Percentiles rank a stretch among this genome's conserved stretches.
Evolutionary conservation across 306 rosid species (phyloP).

Genomic region (Castanospermum australe): DNA sequence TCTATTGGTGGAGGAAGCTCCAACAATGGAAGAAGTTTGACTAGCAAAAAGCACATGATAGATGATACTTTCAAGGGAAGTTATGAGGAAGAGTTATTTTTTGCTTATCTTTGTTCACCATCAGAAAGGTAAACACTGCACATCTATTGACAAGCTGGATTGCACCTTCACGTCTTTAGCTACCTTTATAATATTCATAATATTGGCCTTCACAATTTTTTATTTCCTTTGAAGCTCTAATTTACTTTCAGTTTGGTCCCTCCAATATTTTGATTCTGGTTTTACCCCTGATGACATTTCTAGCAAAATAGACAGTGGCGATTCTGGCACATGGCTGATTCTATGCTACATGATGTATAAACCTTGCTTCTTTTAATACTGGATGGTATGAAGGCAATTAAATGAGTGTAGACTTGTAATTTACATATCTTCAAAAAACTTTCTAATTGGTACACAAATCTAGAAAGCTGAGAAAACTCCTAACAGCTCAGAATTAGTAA

Average conservation of each 20-base stretch:
- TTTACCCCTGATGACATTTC: no score
- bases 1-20: background rate
- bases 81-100: slow-evolving; percentile 20
- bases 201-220: background rate
- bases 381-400: background rate
- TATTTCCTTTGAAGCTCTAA: background rate
- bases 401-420: background rate
- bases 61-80: background rate
- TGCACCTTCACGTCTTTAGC: background rate
- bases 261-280: no score
- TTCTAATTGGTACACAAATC: background rate
- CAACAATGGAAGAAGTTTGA: slow-evolving; percentile 17
- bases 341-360: background rate
- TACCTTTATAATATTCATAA: background rate
- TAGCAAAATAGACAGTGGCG: no score
- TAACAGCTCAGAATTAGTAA: background rate
- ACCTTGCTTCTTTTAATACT: background rate
- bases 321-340: background rate
- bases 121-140: slow-evolving; percentile 31
- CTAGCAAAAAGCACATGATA: background rate
- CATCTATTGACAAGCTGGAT: background rate
- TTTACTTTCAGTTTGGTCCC: background rate
- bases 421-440: background rate
- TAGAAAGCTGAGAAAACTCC: background rate
- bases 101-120: slow-evolving; percentile 25